Conservation (phyloP, 2,329 filamentous ascomycete genomes). For the Epichloe gansuensis region DNA sequence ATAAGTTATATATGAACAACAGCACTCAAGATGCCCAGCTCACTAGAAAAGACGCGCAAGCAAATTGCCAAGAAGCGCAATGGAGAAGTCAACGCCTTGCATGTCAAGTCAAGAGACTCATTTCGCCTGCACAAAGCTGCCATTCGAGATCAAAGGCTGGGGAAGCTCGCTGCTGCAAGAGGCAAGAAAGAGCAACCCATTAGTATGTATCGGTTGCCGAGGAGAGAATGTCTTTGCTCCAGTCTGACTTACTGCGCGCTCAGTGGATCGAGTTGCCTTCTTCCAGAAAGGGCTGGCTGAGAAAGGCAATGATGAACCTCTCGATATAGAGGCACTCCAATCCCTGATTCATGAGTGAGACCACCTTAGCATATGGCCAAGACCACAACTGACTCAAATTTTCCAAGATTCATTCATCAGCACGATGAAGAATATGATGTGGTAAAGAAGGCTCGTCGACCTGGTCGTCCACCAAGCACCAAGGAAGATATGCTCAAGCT, state of each 20-base stretch:
- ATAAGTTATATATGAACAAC: background rate
- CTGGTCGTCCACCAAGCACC: conserved; percentile 65
- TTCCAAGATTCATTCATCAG: conserved; percentile 47
- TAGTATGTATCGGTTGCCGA: conserved; percentile 33
- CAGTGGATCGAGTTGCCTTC: conserved; percentile 34
- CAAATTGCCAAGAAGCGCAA: conserved; percentile 79
- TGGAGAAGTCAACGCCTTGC: conserved; percentile 58
- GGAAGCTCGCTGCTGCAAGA: conserved; percentile 54
- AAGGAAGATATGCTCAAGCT: conserved; percentile 67
- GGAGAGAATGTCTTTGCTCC: background rate
- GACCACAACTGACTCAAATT: conserved; percentile 14
- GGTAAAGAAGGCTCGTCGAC: conserved; percentile 55
- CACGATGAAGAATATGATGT: conserved; percentile 57
- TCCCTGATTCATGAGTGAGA: conserved; percentile 47
- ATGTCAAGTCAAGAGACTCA: conserved; percentile 81
- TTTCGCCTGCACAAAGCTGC: conserved; percentile 67
- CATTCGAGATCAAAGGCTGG: conserved; percentile 70
- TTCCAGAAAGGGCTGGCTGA: conserved; percentile 55
- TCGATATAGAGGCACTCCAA: conserved; percentile 45
- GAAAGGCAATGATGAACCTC: conserved; percentile 29
- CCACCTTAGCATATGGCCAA: conserved; percentile 4
- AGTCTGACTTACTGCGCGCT: conserved; percentile 6
- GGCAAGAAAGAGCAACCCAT: conserved; percentile 63
- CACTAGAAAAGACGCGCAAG: conserved; percentile 74
- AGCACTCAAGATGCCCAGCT: conserved; percentile 52